A percentile compares a stretch with the other conserved stretches of the same genome.
Conservation (phyloP, 129 eudicot genomes). For the Chrysanthemum makinoi region DNA sequence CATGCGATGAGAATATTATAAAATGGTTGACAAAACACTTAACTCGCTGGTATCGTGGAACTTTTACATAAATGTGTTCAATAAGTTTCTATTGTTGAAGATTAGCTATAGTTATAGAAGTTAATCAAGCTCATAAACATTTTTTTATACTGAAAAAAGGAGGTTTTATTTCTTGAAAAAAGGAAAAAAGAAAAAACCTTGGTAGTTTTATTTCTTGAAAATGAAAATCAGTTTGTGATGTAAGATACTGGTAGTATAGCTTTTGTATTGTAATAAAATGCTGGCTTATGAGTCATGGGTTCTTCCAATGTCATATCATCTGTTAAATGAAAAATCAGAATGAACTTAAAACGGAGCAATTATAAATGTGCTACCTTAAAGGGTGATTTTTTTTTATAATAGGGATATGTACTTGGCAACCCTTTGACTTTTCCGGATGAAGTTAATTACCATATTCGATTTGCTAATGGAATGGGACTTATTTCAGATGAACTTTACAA, state of each 20-base stretch:
- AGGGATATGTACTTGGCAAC: conserved; percentile 72
- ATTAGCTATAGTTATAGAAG: too few relatives aligned
- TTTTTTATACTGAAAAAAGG: too few relatives aligned
- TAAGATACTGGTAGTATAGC: too few relatives aligned
- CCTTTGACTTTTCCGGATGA: conserved; percentile 29
- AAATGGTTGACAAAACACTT: neutral
- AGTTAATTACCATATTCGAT: conserved; percentile 20
- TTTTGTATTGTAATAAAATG: too few relatives aligned
- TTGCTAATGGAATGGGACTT: conserved; percentile 62
- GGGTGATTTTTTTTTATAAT: neutral
- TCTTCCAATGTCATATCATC: neutral
- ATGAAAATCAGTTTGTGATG: too few relatives aligned
- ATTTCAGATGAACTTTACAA: conserved; percentile 50
- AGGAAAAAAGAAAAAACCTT: too few relatives aligned
- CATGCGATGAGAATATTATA: neutral
- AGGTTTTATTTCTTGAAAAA: too few relatives aligned
- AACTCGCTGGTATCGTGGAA: too few relatives aligned
- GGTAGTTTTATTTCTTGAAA: too few relatives aligned
- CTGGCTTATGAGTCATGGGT: neutral
- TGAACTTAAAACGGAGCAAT: neutral
- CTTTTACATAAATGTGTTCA: too few relatives aligned
- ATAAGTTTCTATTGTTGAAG: too few relatives aligned
- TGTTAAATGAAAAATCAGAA: neutral
- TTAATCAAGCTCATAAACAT: too few relatives aligned
- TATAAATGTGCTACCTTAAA: neutral